Percentiles rank a stretch among this genome's conserved stretches.
Conservation (phyloP, 1,139 yeast species). For the Suzukiozyma palmioleophila region DNA sequence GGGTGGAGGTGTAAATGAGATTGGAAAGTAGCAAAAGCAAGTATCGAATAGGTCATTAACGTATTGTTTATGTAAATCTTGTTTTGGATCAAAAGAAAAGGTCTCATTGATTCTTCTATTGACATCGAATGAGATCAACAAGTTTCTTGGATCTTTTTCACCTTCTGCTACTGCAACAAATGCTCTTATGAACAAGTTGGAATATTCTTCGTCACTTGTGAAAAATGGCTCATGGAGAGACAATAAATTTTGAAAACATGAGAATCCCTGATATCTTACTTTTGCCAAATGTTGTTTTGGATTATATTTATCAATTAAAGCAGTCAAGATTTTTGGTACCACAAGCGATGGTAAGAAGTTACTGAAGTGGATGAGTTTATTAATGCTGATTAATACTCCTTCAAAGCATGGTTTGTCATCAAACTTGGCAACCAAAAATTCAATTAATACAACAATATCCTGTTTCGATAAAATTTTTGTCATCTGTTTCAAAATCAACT, state of each 20-base stretch:
- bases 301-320: constrained; percentile 45
- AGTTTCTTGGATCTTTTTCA: constrained; percentile 91
- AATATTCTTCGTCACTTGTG: constrained; percentile 11
- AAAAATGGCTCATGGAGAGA: constrained; percentile 15
- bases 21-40: constrained; percentile 93
- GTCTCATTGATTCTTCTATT: constrained; percentile 45
- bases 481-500: constrained; percentile 18
- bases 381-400: constrained; percentile 53
- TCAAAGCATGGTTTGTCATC: constrained; percentile 57
- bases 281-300: constrained; percentile 64
- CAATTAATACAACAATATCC: constrained; percentile 64
- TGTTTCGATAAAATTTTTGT: constrained; percentile 44
- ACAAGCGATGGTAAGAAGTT: constrained; percentile 33
- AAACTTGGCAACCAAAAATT: constrained; percentile 61
- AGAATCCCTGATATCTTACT: constrained; percentile 58
- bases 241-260: constrained; percentile 38
- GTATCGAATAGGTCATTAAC: constrained; percentile 71
- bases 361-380: constrained; percentile 47
- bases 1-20: constrained; percentile 89
- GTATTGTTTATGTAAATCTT: constrained; percentile 35
- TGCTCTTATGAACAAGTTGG: constrained; percentile 45
- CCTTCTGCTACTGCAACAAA: constrained; percentile 73
- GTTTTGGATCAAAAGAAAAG: constrained; percentile 35
- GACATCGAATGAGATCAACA: constrained; percentile 64
- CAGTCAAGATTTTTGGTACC: constrained; percentile 32